Base-by-base conservation (phyloP, 495 filamentous ascomycete species). In the Penicillium coprophilum region DNA sequence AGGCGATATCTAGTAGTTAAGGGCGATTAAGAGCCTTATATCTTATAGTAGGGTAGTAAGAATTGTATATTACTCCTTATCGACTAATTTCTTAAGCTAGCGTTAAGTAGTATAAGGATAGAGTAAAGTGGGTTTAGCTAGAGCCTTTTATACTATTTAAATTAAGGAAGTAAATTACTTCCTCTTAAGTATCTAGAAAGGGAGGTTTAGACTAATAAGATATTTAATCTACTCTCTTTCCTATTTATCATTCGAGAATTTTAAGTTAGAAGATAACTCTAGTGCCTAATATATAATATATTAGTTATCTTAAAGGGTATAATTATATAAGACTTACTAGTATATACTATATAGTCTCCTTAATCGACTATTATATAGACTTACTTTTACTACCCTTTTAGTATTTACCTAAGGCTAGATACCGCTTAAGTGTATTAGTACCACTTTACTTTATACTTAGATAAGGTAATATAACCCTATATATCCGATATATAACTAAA, bases 11-110 rank as follows among this genome's bases (percentile, higher is more conserved):
- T 27, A 66, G 46, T 17, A 62, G 21, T 62, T 31, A 32, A 64
- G 40, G 2, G 39, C 40, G 53, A 65, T 62, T 27, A 39, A 64
- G 13, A 64, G 19, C 28, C 61, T 63, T 19, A 34, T n/a, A 30
- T 30, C 7, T 27, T 27, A 5, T 27, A 6, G 23, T 13, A 4
- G 1, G 48, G 55, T 19, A 64, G 27, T 23, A 11, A 58, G 8
- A 24, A 20, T 50, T 58, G 43, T 1, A 58, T 31, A 23, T 1
- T 24, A 23, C 19, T 43, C 9, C 19, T 43, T 20, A 10, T 43
- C 12, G 12, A 43, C 40, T 23, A 43, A 21, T 21, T 21, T 43
- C 40, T 43, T 21, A 2, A 43, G 40, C 19, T 20, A 20, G 13
- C 19, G 19, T 43, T 43, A 23, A 23, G 13, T 23, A 43, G 40